Evolutionary conservation across 129 eudicot species (phyloP).

Genomic region (Pulicaria dysenterica): DNA sequence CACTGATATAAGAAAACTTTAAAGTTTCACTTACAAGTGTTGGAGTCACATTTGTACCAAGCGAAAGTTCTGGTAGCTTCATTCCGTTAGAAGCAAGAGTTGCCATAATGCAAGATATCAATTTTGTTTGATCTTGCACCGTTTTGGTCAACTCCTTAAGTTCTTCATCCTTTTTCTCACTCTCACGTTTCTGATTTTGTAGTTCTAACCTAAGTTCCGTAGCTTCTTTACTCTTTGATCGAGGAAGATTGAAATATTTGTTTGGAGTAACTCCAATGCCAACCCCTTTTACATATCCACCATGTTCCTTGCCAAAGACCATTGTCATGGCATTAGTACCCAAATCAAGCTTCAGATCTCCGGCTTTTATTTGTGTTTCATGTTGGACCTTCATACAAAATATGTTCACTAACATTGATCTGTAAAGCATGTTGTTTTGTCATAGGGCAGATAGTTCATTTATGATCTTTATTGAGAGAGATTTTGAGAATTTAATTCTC

Average conservation of each 20-base stretch:
- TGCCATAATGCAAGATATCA: background rate
- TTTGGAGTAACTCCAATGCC: background rate
- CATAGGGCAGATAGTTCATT: too few species aligned
- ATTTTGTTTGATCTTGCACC: background rate
- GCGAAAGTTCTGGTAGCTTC: too few species aligned
- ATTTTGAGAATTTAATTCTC: too few species aligned
- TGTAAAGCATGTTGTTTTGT: too few species aligned
- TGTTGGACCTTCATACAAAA: background rate
- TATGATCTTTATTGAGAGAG: too few species aligned
- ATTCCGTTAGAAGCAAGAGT: too few species aligned
- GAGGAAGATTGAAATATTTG: too few species aligned
- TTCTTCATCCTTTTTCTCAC: background rate
- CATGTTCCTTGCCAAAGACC: background rate
- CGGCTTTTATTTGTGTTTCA: background rate
- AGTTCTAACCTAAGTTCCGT: too few species aligned
- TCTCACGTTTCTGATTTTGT: background rate
- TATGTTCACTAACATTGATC: background rate
- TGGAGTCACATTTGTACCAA: too few species aligned
- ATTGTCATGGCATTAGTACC: background rate
- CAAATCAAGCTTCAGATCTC: background rate
- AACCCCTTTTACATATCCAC: background rate
- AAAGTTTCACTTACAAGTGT: too few species aligned
- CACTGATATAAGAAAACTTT: too few species aligned
- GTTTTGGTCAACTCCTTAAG: background rate
- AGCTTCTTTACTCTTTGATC: too few species aligned